A percentile compares a stretch with the other conserved stretches of the same genome.
phyloP scores from a whole-genome alignment of 164 flowering plant species.

The Pachysandra terminalis region DNA sequence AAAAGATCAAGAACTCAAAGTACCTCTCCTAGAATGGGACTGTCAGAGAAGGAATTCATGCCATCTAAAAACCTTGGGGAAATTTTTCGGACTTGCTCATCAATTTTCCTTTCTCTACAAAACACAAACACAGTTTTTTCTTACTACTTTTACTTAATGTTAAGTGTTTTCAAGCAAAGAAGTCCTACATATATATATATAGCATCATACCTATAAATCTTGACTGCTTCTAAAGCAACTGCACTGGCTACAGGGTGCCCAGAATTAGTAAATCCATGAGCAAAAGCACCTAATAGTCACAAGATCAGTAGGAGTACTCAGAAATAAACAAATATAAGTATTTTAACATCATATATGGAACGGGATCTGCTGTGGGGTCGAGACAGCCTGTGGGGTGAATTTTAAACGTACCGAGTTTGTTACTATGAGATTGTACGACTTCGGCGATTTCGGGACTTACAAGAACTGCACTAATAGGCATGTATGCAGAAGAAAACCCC shows the following conservation, averaged over 20 bases:
- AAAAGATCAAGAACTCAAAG: neutral
- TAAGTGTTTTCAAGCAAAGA: no score
- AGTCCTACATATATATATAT: neutral
- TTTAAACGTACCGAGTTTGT: slow-evolving; percentile 77
- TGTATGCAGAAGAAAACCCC: slow-evolving; percentile 91
- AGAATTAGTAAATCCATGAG: slow-evolving; percentile 97
- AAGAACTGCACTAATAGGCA: slow-evolving; percentile 96
- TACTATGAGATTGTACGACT: slow-evolving; percentile 85
- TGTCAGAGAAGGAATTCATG: slow-evolving; percentile 66
- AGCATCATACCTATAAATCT: slow-evolving; percentile 72
- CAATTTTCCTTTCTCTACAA: slow-evolving; percentile 83
- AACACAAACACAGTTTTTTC: no score
- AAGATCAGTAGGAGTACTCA: slow-evolving; percentile 1
- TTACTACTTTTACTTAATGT: no score
- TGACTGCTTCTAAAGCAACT: slow-evolving; percentile 87
- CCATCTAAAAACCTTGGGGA: slow-evolving; percentile 97
- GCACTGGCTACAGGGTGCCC: slow-evolving; percentile 99
- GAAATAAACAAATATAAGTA: no score
- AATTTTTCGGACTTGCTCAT: slow-evolving; percentile 60
- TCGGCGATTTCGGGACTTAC: slow-evolving; percentile 90
- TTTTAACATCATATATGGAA: no score
- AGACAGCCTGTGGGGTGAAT: no score
- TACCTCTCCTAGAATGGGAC: slow-evolving; percentile 98
- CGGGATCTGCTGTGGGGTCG: no score
- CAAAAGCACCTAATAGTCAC: slow-evolving; percentile 72